Evolutionary conservation across 179 eudicot genomes (phyloP), one percentile per base, ranked within the genome.

Genomic region (Silene coronaria): DNA sequence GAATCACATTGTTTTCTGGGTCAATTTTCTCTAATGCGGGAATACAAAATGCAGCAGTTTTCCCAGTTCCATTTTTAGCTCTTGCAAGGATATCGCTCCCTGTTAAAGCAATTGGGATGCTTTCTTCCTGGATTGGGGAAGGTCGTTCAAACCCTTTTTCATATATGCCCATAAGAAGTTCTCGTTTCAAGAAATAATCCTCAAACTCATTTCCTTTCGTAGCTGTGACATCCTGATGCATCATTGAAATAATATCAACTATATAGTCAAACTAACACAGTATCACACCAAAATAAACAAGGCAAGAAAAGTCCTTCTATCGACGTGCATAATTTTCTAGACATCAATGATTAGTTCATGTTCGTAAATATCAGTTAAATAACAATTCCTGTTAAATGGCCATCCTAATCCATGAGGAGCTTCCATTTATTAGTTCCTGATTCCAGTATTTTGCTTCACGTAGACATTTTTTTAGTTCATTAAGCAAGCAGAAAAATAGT

Each of bases 191-290:
- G 84, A 93, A 93, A 80, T 93, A 93, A 78, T 91, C 98, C 84
- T 93, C 97, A 79, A 93, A 91, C 76, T 93, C 98, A 79, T 93
- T 93, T 83, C 97, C 97, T 84, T 93, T 93, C 26, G 98, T 93
- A 64, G 98, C 98, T 58, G 97, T 91, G 82, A 93, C 98, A 83
- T 93, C 98, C 98, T 91, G 86, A 24, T 65, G 77, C 70, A 80
- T 5, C 28, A 67, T 57, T 19, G 46, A 53, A 24, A 55, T 8
- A 12, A 64, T 21, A 38, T 80, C 38, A 75, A 67, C 76, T 61
- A 27, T 23, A 19, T 12, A n/a, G 3, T 14, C 11, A 46, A 67
- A 38, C 51, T n/a, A 19, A 46, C 53, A 45, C 28, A 67, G 27
- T 19, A 19, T 46, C 53, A 23, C 57, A 42, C n/a, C n/a, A 42